Base-by-base conservation (phyloP, 805 yeast species). In the Metschnikowia anglica region DNA sequence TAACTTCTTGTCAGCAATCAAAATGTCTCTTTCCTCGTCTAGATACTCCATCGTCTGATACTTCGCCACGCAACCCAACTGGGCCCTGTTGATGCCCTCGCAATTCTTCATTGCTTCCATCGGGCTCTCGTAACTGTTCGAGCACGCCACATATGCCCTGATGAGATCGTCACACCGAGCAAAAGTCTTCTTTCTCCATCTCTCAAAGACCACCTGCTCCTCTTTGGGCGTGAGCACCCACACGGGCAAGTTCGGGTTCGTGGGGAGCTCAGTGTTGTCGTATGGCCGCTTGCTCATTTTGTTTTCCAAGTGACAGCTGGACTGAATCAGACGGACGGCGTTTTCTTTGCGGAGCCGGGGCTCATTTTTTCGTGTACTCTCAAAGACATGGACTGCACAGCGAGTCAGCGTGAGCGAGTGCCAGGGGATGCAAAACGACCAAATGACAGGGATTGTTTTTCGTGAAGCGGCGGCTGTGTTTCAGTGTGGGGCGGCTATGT, bases 141-240 rank as follows among this genome's bases (percentile, higher is more conserved):
- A 80, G 60, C 96, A 88, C 33, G 74, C 76, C 3, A 83, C 79
- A 56, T 81, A 84, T 13, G 72, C 79, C 66, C 47, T 42, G 25
- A 90, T 96, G 35, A 71, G 65, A 15, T 75, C 83, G 53, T 81
- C 87, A 59, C 95, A 86, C 43, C 66, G 61, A 34, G 76, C 73
- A 68, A 85, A 85, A 0, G 91, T 78, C 55, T 72, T 71, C 44
- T 68, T 74, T 60, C 85, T 79, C 82, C 90, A 80, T 54, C 85
- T 76, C 52, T 76, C 80, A 55, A 85, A 79, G 26, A 84, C 81
- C 45, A 80, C 76, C 62, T 80, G 81, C 58, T 86, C 95, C 59
- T 86, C 93, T 49, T 73, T 75, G 11, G 93, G 91, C 0, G 87
- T 77, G 17, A 86, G 66, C 49, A 84, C 76, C 95, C 95, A 86